phyloP scores from a whole-genome alignment of 768 basidiomycete species.

The Leucogyrophana mollusca region DNA sequence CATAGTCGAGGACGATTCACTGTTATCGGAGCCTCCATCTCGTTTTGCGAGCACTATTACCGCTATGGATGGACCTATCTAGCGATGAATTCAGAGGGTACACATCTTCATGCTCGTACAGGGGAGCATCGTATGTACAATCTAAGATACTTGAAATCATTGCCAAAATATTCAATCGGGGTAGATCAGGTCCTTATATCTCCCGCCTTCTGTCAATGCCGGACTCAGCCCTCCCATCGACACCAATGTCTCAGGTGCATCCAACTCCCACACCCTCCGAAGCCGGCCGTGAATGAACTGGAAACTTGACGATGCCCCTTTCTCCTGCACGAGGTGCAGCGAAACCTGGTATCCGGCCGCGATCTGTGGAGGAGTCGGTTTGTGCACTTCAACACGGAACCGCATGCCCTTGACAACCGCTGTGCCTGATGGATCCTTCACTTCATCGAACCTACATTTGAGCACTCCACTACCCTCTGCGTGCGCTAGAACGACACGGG shows the following conservation, averaged over 20 bases:
- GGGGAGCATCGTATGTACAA: slow-evolving; percentile 2
- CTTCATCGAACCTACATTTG: slow-evolving; percentile 75
- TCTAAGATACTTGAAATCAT: slow-evolving; percentile 4
- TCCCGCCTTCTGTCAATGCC: slow-evolving; percentile 22
- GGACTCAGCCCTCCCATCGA: slow-evolving; percentile 24
- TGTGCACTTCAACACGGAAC: slow-evolving; percentile 79
- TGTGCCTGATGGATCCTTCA: slow-evolving; percentile 54
- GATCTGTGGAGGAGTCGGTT: slow-evolving; percentile 37
- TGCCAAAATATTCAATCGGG: slow-evolving; percentile 20
- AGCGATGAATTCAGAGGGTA: slow-evolving; percentile 4
- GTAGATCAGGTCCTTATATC: slow-evolving; percentile 36
- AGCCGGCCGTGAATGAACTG: slow-evolving; percentile 69
- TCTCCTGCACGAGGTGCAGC: slow-evolving; percentile 76
- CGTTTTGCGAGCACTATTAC: slow-evolving; percentile 38
- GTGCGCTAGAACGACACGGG: slow-evolving; percentile 64
- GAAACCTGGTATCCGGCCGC: slow-evolving; percentile 52
- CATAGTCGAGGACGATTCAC: slow-evolving; percentile 23
- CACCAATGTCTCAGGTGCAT: slow-evolving; percentile 29
- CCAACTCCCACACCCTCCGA: slow-evolving; percentile 69
- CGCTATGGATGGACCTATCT: slow-evolving; percentile 34
- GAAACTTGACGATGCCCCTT: slow-evolving; percentile 82
- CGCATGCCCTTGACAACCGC: slow-evolving; percentile 64
- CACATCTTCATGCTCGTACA: background rate
- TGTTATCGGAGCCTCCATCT: slow-evolving; percentile 27
- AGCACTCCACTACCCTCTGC: slow-evolving; percentile 64